These are phyloP conservation scores for Candida palmyrensis DNA, from an alignment of 805 yeast genomes.

Conservation along the genomic window DNA sequence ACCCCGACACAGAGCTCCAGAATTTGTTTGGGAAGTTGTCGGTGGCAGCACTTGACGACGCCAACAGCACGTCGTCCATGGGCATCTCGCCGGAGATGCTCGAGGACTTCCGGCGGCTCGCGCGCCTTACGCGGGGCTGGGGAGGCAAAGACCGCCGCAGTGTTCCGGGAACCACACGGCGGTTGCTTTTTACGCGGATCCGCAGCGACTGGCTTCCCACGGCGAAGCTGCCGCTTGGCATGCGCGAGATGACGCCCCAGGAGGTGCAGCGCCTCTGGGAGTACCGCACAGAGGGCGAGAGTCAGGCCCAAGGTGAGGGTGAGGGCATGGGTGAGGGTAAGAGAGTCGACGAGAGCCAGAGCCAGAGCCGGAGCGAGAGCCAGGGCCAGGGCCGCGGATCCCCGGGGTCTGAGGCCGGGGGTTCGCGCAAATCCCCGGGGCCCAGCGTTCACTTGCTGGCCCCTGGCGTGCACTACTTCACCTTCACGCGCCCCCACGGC, in stretches of 20 bases:
- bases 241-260: slow-evolving; percentile 47
- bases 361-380: too few species aligned
- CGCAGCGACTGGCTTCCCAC: slow-evolving; percentile 82
- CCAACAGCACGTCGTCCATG: slow-evolving; percentile 67
- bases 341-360: too few species aligned
- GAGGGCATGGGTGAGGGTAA: too few species aligned
- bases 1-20: slow-evolving; percentile 72
- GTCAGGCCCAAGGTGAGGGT: slow-evolving; percentile 20
- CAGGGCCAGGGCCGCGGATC: too few species aligned
- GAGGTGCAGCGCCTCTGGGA: slow-evolving; percentile 39
- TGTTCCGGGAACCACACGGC: slow-evolving; percentile 71
- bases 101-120: slow-evolving; percentile 54
- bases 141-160: slow-evolving; percentile 71
- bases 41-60: slow-evolving; percentile 64
- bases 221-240: slow-evolving; percentile 49
- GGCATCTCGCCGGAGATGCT: slow-evolving; percentile 65
- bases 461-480: slow-evolving; percentile 54
- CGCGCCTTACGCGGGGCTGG: slow-evolving; percentile 71
- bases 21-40: slow-evolving; percentile 69
- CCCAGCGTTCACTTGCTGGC: slow-evolving; percentile 15
- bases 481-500: slow-evolving; percentile 36
- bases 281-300: slow-evolving; percentile 30
- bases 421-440: too few species aligned
- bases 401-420: too few species aligned
- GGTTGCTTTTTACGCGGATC: slow-evolving; percentile 62